Base-by-base conservation (phyloP, 768 basidiomycete species). In the Mycena chlorophos region DNA sequence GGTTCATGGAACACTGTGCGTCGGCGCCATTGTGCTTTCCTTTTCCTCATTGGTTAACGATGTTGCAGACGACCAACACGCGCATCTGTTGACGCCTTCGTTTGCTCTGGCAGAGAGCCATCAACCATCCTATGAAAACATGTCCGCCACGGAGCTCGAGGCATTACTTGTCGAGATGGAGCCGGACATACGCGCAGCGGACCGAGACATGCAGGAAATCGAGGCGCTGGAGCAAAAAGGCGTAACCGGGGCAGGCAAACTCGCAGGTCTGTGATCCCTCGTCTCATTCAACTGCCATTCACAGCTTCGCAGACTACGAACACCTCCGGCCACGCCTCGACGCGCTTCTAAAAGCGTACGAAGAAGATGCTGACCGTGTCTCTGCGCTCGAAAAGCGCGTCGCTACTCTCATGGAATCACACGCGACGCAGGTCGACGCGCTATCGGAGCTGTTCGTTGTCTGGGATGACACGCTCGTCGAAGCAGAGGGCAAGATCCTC, bases 371-470 rank as follows among this genome's bases (percentile, higher is more conserved):
- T 42, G 69, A 72, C 49, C 71, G 78, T n/a, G 85, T 85, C 0
- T 75, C 75, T 1, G 76, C 75, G 3, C 73, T 94, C 31, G 91
- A 94, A 69, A 72, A 72, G 58, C 79, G 88, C 49, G 80, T 91
- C 63, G 83, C 84, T 25, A 62, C 58, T 14, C 71, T 93, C 13
- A 80, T 93, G 65, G 81, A 91, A 55, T 75, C 74, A 30, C 88
- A 94, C 69, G 83, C 84, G 4, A 84, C 81, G 6, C 52, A 92
- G 91, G 85, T 91, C 8, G 91, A 91, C 64, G 81, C 84, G 1
- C 75, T 93, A 1, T 93, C 91, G 13, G 90, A 92, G 60, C 73
- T 93, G 20, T 93, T 94, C 57, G 87, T 94, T 5, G 82, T 81
- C 14, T 94, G 91, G 91, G 89, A 93, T 60, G 89, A 92, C 54